Evolutionary conservation across 2,329 filamentous ascomycete genomes (phyloP), one percentile per base, ranked within the genome.

Genomic region (Fusarium pseudograminearum): DNA sequence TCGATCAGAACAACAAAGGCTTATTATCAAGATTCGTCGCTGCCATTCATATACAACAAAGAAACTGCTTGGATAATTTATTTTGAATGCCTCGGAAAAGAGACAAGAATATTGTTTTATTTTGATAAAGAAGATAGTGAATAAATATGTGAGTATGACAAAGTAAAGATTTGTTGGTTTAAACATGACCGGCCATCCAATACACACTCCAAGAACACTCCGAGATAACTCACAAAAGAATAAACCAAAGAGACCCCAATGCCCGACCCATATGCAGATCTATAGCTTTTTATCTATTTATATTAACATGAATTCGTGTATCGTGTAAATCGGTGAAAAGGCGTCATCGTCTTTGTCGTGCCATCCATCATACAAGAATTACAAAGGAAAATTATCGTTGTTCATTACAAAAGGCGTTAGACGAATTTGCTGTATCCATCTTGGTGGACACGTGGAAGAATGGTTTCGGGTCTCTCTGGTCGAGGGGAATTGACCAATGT

Each of bases 261-360:
- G 31, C 34, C 48, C 44, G 26, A 38, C 28, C 44, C 15, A 47
- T 33, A 48, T 51, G 15, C 36, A 54, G 24, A 61, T 51, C 57
- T 62, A 61, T 36, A 61, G 34, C 24, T 24, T 61, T 66, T 51
- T 61, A 50, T 69, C 48, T 44, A 46, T 70, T 50, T 67, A 46
- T 24, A 53, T 58, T 33, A 28, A 55, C 62, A 24, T 55, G 20
- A 38, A 42, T 40, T 69, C 51, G 42, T 58, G 44, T 50, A 63
- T 54, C 67, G 24, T 63, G 26, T 45, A 51, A 51, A 33, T 58
- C 33, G 28, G 15, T 50, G 34, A 24, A 30, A 44, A 69, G 24
- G 38, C 36, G 36, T 48, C 11, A 28, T 30, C 48, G 38, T 67
- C 55, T 50, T 61, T 61, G 60, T 52, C 48, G 24, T 69, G n/a